Conservation (phyloP, 139 green algal genomes). For the Coelastrella sp. region DNA sequence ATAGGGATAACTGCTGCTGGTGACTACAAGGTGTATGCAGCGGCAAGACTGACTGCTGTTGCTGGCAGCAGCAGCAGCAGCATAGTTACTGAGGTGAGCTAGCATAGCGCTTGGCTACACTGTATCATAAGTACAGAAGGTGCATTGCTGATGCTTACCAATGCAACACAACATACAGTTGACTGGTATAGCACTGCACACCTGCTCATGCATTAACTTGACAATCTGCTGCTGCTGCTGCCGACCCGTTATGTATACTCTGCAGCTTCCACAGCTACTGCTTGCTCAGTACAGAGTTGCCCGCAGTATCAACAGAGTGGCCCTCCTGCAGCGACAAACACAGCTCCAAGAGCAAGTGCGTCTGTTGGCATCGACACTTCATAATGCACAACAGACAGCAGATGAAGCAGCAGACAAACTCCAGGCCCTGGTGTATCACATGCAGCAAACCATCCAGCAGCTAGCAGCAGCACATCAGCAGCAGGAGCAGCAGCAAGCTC, state of each 20-base stretch:
- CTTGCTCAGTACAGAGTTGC: background rate
- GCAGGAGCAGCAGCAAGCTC: background rate
- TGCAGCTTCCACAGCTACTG: background rate
- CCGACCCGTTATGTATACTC: too few relatives aligned
- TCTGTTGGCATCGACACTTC: background rate
- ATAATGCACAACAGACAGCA: background rate
- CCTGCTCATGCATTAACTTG: too few relatives aligned
- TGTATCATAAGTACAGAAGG: too few relatives aligned
- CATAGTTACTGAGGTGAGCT: too few relatives aligned
- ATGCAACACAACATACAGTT: too few relatives aligned
- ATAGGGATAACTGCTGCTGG: background rate
- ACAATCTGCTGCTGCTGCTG: too few relatives aligned
- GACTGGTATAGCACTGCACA: too few relatives aligned
- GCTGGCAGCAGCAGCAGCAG: background rate
- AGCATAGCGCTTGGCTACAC: too few relatives aligned
- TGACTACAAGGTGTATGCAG: background rate
- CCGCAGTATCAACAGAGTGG: background rate
- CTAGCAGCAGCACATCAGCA: background rate
- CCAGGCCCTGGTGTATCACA: background rate
- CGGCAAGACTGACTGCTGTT: background rate
- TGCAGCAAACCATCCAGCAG: background rate
- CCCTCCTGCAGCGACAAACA: background rate
- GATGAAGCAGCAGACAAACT: background rate
- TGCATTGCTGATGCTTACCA: too few relatives aligned
- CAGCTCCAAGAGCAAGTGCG: background rate